Evolutionary conservation across 1,284 basidiomycete species (phyloP).

Genomic region (Paramarasmius palmivorus): DNA sequence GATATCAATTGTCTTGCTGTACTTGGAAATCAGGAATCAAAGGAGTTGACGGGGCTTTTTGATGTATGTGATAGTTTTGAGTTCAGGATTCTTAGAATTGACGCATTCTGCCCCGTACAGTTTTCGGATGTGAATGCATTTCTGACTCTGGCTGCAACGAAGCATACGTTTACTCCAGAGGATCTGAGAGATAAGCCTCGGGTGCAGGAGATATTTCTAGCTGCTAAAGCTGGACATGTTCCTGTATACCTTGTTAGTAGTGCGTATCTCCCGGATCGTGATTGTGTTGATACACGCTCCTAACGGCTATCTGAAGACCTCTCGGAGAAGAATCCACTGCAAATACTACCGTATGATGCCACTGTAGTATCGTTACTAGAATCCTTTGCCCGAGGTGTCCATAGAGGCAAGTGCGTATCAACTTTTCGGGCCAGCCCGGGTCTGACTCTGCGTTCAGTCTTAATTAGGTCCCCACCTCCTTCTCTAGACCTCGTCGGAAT

Average conservation of each 20-base stretch:
- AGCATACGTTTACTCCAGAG: constrained; percentile 62
- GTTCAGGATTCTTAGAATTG: background rate
- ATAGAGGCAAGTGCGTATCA: constrained; percentile 51
- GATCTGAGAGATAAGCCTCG: constrained; percentile 58
- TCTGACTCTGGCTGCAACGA: constrained; percentile 73
- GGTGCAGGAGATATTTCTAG: constrained; percentile 65
- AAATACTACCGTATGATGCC: constrained; percentile 60
- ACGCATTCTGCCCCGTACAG: constrained; percentile 34
- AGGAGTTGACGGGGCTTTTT: constrained; percentile 63
- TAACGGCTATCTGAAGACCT: constrained; percentile 48
- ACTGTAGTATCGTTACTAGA: constrained; percentile 62
- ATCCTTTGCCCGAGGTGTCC: constrained; percentile 66
- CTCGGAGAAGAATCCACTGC: constrained; percentile 78
- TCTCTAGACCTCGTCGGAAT: constrained; percentile 50
- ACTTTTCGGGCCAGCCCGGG: background rate
- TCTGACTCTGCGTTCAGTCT: constrained; percentile 35
- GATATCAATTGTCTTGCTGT: constrained; percentile 65
- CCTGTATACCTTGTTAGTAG: constrained; percentile 75
- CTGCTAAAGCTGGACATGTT: constrained; percentile 70
- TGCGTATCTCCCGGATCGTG: constrained; percentile 36
- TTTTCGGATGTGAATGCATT: constrained; percentile 83
- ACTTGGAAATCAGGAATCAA: constrained; percentile 28
- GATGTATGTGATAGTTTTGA: constrained; percentile 51
- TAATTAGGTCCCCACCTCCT: constrained; percentile 44
- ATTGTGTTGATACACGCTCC: too few species aligned